These are phyloP conservation scores for Epichloe glyceriae DNA, from an alignment of 2,329 filamentous ascomycete species.

Conservation along the genomic window DNA sequence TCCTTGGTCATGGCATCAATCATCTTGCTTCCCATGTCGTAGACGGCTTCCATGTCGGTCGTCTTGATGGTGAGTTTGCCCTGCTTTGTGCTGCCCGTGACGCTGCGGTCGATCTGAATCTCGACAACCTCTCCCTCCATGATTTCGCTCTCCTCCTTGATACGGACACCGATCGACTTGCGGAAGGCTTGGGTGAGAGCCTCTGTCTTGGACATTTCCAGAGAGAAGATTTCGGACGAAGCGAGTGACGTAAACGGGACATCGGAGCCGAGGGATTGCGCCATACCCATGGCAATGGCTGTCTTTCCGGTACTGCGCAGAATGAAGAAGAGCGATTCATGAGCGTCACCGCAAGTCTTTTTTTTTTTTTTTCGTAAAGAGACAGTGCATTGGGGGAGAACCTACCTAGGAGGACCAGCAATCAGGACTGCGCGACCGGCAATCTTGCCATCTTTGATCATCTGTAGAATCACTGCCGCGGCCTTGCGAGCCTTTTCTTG, in stretches of 20 bases:
- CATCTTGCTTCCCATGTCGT: constrained; percentile 99
- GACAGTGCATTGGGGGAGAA: not conserved
- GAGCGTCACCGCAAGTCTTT: not conserved
- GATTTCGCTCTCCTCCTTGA: constrained; percentile 98
- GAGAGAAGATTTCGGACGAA: constrained; percentile 92
- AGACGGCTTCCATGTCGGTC: constrained; percentile 98
- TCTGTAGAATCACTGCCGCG: constrained; percentile 89
- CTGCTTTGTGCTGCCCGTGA: constrained; percentile 94
- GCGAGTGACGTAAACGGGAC: constrained; percentile 95
- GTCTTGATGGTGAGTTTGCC: constrained; percentile 99
- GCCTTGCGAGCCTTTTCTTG: constrained; percentile 96
- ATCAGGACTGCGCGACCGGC: constrained; percentile 90
- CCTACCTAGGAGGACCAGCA: constrained; percentile 73
- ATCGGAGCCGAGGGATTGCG: constrained; percentile 84
- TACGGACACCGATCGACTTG: constrained; percentile 93
- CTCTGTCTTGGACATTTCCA: constrained; percentile 99
- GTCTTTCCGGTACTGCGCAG: constrained; percentile 82
- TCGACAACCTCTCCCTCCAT: constrained; percentile 99
- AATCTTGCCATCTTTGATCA: constrained; percentile 99
- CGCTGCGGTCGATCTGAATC: constrained; percentile 94
- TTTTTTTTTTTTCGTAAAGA: too few relatives aligned
- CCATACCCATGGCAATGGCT: constrained; percentile 97
- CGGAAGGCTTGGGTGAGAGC: constrained; percentile 97
- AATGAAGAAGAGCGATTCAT: not conserved
- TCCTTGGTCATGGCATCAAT: constrained; percentile 99